Conservation (phyloP, 192 early-diverging fungal species). For the Coemansia sp. region DNA sequence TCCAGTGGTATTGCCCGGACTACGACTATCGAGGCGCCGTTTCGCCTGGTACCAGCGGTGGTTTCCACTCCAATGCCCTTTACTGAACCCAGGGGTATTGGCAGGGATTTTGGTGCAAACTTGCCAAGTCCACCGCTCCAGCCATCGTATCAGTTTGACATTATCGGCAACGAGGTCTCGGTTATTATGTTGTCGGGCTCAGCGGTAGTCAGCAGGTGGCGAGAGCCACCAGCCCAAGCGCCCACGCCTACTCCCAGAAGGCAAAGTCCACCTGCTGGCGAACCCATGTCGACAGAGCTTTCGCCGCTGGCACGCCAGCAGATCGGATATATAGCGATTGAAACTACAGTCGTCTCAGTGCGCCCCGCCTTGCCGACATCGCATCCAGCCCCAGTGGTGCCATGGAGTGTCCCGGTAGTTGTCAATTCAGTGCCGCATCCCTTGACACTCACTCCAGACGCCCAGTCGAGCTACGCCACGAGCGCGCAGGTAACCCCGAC, state of each 20-base stretch:
- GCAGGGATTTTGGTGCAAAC: neutral
- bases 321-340: neutral
- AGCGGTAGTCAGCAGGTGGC: slow-evolving; percentile 4
- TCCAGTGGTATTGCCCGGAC: neutral
- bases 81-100: no score
- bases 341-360: neutral
- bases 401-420: neutral
- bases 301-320: slow-evolving; percentile 3
- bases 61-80: neutral
- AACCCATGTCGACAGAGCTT: neutral
- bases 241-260: neutral
- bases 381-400: neutral
- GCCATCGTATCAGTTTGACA: slow-evolving; percentile 17
- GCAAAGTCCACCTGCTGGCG: neutral
- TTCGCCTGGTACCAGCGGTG: neutral
- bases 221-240: neutral
- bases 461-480: neutral
- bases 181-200: neutral
- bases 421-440: neutral
- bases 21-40: slow-evolving; percentile 8
- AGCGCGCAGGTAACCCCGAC: neutral
- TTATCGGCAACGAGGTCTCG: slow-evolving; percentile 20
- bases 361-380: neutral
- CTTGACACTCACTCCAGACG: neutral
- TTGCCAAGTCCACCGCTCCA: neutral